A percentile compares a stretch with the other conserved stretches of the same genome.
Evolutionary conservation across 148 eudicot species (phyloP).

Genomic region (Spergularia bocconei): DNA sequence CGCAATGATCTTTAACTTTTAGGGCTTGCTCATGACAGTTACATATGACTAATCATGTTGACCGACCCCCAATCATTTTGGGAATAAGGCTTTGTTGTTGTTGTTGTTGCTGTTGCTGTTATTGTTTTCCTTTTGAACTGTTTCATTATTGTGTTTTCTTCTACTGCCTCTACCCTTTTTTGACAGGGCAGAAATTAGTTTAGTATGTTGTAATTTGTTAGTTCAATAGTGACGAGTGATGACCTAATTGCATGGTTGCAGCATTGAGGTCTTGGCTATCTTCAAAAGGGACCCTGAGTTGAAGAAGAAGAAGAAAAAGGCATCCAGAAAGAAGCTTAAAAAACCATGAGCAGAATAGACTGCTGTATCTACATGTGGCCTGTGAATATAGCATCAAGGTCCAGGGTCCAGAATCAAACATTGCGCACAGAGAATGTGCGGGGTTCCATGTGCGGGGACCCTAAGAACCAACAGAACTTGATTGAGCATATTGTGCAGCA

Average conservation of each 20-base stretch:
- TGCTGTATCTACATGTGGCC: conserved; percentile 2
- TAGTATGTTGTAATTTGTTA: conserved; percentile 1
- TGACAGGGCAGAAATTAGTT: neutral
- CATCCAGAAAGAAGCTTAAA: conserved; percentile 63
- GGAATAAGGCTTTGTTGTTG: too few species aligned
- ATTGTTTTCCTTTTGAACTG: neutral
- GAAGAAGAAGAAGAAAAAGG: conserved; percentile 53
- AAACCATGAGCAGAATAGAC: conserved; percentile 38
- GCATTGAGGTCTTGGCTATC: conserved; percentile 91
- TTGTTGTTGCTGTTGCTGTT: too few species aligned
- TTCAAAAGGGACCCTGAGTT: conserved; percentile 55
- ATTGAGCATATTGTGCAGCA: neutral
- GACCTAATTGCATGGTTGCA: conserved; percentile 41
- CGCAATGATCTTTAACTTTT: too few species aligned
- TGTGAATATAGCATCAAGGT: conserved; percentile 3
- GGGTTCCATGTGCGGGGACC: neutral
- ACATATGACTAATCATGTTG: too few species aligned
- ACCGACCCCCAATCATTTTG: too few species aligned
- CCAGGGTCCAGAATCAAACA: conserved; percentile 6
- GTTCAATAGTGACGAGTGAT: neutral
- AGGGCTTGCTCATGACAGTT: too few species aligned
- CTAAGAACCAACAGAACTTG: neutral
- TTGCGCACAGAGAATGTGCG: neutral
- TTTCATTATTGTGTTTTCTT: neutral
- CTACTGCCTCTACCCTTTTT: neutral